Evolutionary conservation across 148 eudicot genomes (phyloP), one percentile per base, ranked within the genome.

Genomic region (Silene uniflora): DNA sequence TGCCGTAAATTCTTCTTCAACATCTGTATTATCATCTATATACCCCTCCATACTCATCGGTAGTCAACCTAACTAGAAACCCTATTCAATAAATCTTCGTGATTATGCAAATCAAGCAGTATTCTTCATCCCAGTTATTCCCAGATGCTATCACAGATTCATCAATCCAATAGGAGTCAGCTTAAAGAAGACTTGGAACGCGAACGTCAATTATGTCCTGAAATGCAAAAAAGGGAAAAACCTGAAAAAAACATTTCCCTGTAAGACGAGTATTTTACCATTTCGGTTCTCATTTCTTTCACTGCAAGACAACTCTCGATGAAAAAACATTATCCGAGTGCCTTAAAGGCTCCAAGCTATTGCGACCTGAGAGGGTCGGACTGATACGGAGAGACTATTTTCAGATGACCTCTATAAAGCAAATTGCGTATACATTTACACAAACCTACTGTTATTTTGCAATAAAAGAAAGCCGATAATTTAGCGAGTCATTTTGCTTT

Each of bases 1-100:
- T 56, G 96, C 87, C 68, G 83, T 79, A 5, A 89, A 83, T 73
- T 89, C 96, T 64, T 89, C 96, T n/a, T n/a, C 96, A 39, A 80
- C 72, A 58, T 91, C 97, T 91, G 88, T 87, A 67, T 88, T 87
- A 74, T 88, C 92, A 10, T 76, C 79, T 59, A 78, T 39, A 29
- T 78, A 79, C 32, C 81, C 85, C 49, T 79, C 83, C 83, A 80
- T 80, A 0, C 35, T 11, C n/a, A n/a, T n/a, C n/a, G n/a, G n/a
- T 14, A 29, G 32, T 29, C 32, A 29, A 29, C 32, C 68, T 68
- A 67, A n/a, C n/a, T n/a, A n/a, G 17, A 39, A 39, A 42, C 24
- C 35, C 16, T 29, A 23, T 7, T 69, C 60, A 69, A 44, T 18
- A 61, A 16, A 21, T 5, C 25, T 11, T 29, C 4, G 32, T 29